A percentile compares a stretch with the other conserved stretches of the same genome.
Conservation (phyloP, 2,329 filamentous ascomycete genomes). For the Microascus cirrosus region DNA sequence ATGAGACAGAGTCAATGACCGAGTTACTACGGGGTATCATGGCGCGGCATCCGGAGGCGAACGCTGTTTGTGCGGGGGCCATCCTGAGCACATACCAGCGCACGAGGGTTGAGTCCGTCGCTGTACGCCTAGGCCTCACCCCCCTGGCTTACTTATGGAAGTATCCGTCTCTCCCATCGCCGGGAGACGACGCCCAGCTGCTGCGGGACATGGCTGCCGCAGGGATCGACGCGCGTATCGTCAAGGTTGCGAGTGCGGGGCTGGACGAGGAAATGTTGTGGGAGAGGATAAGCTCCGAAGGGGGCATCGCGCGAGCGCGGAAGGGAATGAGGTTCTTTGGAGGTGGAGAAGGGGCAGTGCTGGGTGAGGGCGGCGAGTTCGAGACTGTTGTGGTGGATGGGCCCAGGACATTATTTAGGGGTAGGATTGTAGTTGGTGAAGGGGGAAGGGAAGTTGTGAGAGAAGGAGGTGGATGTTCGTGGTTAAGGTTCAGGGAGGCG, state of each 20-base stretch:
- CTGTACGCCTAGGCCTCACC: conserved; percentile 67
- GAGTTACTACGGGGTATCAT: conserved; percentile 61
- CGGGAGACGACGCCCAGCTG: conserved; percentile 40
- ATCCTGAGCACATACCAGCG: conserved; percentile 94
- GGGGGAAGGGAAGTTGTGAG: conserved; percentile 38
- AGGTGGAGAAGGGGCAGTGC: conserved; percentile 50
- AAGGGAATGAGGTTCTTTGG: conserved; percentile 57
- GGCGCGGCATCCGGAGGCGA: conserved; percentile 61
- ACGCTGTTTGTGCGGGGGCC: conserved; percentile 81
- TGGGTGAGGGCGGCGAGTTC: conserved; percentile 93
- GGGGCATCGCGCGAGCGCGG: conserved; percentile 34
- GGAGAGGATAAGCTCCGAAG: conserved; percentile 58
- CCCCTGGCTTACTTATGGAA: conserved; percentile 90
- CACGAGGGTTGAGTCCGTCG: conserved; percentile 88
- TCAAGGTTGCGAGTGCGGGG: conserved; percentile 90
- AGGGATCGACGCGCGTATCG: conserved; percentile 76
- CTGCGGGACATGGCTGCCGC: conserved; percentile 71
- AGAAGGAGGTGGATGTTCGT: conserved; percentile 70
- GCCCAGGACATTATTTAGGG: conserved; percentile 60
- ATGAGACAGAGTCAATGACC: conserved; percentile 84
- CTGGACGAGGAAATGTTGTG: conserved; percentile 73
- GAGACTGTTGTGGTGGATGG: conserved; percentile 86
- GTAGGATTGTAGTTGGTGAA: conserved; percentile 51
- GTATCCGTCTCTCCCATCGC: conserved; percentile 58
- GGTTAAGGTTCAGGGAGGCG: conserved; percentile 52